Base-by-base conservation (phyloP, 2,329 filamentous ascomycete species). In the Curvularia sp. region DNA sequence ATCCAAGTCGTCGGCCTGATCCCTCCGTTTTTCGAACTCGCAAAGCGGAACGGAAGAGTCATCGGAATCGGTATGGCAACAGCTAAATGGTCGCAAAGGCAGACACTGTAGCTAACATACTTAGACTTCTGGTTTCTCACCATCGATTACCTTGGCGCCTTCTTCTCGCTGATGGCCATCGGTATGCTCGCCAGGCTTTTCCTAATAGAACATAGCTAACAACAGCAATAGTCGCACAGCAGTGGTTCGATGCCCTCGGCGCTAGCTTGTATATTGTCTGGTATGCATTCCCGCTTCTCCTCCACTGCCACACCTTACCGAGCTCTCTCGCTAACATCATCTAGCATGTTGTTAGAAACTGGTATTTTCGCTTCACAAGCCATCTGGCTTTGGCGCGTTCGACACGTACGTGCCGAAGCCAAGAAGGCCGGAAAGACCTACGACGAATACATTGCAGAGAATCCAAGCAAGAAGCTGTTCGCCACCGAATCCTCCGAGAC, bases 161-260 rank as follows among this genome's bases (percentile, higher is more conserved):
- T 89, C 55, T 88, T 89, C 71, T 88, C 86, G 0, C 79, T 89
- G 21, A 82, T 89, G 79, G 85, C 86, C 1, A 73, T 88, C 9
- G 83, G 84, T 85, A 77, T 27, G 80, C 60, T 19, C 19, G 12
- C 1, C 4, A 32, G 12, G 3, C 6, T 13, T 18, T 45, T 13
- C 25, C n/a, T 15, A 23, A 4, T n/a, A 19, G 19, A 2, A n/a
- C 15, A 28, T 15, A 19, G 3, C 54, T 59, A 41, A 68, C 48
- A 19, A 18, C 27, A 21, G 7, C n/a, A 18, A 27, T 21, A 84
- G 86, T 83, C 43, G 85, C 83, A 0, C 86, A 89, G 65, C 80
- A 84, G 23, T 83, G 80, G 2, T 88, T 89, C 65, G 87, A 89
- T 67, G 75, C 86, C 4, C 75, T 89, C 0, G 87, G 86, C 3